Base-by-base conservation (phyloP, 257 asterid genomes). In the Rauvolfia tetraphylla region DNA sequence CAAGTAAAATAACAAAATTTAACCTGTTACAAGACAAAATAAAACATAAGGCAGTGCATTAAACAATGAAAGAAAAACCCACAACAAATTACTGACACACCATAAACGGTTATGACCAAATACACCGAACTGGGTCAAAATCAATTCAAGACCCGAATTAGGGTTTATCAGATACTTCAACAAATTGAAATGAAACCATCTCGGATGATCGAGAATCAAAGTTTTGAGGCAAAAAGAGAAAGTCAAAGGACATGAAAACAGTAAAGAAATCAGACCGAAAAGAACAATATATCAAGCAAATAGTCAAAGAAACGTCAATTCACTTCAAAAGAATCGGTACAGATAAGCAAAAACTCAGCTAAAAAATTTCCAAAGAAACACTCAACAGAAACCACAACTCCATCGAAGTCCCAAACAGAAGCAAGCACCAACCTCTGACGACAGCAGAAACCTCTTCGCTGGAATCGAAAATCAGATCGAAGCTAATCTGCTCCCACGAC, bases 111-210 rank as follows among this genome's bases (percentile, higher is more conserved):
- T 27, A 31, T 53, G 70, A 61, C 51, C 29, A 38, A 13, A 48
- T 12, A 69, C 14, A 57, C 20, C 10, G 68, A 77, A 75, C 75
- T 51, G 7, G 53, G 54, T 67, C 71, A 18, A 46, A 75, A 51
- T 80, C n/a, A 71, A 58, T 41, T 75, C 75, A 54, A 13, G 79
- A 44, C 69, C 71, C 44, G 41, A 83, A 53, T 86, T 89, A 92
- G 96, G 97, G 96, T 90, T 92, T 85, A 36, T 31, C 44, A 34
- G 61, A 57, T 72, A 73, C 41, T 38, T 38, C 29, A 0, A 58
- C 62, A 31, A 56, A 79, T 72, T 42, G 56, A 67, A 48, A 15
- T 5, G 56, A 8, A 51, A 9, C 48, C 49, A 33, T 68, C 56
- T 56, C 34, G 18, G 48, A 20, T 15, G 14, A 17, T 48, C n/a